A percentile compares a stretch with the other conserved stretches of the same genome.
These are phyloP conservation scores for Tagetes erecta DNA, from an alignment of 129 eudicot genomes.

Conservation along the genomic window DNA sequence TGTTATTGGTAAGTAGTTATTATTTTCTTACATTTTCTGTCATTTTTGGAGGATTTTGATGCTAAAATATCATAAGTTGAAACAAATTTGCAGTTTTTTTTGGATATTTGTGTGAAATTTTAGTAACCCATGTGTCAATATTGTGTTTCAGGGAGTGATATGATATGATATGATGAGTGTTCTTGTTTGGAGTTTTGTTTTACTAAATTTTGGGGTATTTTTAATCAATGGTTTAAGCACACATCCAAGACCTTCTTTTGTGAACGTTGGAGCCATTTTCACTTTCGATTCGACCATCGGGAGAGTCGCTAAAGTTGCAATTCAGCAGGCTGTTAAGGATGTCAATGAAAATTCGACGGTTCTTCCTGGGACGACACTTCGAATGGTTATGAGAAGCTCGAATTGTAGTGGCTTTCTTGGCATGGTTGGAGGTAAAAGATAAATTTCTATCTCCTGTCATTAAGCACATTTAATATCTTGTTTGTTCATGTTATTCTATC, in stretches of 20 bases:
- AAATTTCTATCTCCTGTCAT: neutral
- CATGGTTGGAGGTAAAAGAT: constrained; percentile 79
- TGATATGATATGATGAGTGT: constrained; percentile 34
- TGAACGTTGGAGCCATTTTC: constrained; percentile 82
- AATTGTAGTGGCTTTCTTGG: constrained; percentile 96
- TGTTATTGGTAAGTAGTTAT: constrained; percentile 21
- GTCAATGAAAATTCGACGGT: constrained; percentile 60
- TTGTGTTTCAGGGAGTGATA: constrained; percentile 29
- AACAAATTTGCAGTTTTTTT: constrained; percentile 13
- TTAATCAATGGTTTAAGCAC: constrained; percentile 46
- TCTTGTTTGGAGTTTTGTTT: constrained; percentile 34
- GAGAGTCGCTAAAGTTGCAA: constrained; percentile 76
- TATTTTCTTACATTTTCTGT: neutral
- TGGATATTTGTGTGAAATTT: neutral
- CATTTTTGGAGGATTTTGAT: neutral
- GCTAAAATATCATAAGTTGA: neutral
- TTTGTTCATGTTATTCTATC: neutral
- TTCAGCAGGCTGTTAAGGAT: constrained; percentile 82
- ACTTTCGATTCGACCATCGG: constrained; percentile 81
- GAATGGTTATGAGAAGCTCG: constrained; percentile 50
- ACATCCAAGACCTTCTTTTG: constrained; percentile 62
- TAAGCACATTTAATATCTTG: constrained; percentile 2
- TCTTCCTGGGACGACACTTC: constrained; percentile 67
- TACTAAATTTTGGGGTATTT: constrained; percentile 40
- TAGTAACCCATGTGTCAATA: constrained; percentile 23